Percentiles rank a stretch among this genome's conserved stretches.
Evolutionary conservation across 768 basidiomycete species (phyloP).

Genomic region (Lactifluus rugatus): DNA sequence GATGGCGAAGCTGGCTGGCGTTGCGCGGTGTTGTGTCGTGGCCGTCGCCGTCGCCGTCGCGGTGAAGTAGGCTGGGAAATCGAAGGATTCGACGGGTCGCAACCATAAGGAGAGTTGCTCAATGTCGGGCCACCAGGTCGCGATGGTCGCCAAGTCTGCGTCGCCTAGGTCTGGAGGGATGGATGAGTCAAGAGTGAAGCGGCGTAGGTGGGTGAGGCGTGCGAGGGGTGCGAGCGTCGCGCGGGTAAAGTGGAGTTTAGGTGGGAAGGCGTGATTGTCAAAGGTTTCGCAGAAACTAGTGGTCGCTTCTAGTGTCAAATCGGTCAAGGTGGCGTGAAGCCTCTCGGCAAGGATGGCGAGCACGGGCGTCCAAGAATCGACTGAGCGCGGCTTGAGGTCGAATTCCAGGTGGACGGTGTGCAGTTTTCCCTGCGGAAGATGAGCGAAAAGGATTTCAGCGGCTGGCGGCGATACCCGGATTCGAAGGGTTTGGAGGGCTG

Average conservation of each 20-base stretch:
- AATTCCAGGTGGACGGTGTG: conserved; percentile 16
- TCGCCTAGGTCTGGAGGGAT: conserved; percentile 24
- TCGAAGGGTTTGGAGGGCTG: conserved; percentile 14
- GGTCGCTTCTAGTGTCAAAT: conserved; percentile 14
- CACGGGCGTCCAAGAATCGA: conserved; percentile 18
- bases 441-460: conserved; percentile 11
- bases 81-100: conserved; percentile 18
- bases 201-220: conserved; percentile 21
- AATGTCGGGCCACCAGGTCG: conserved; percentile 25
- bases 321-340: conserved; percentile 7
- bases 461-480: conserved; percentile 13
- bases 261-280: conserved; percentile 13
- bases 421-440: conserved; percentile 8
- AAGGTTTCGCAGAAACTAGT: conserved; percentile 20
- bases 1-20: conserved; percentile 18
- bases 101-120: conserved; percentile 23
- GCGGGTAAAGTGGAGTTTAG: conserved; percentile 22
- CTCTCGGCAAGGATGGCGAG: conserved; percentile 16
- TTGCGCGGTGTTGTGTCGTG: conserved; percentile 17
- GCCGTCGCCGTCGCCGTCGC: not conserved
- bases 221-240: conserved; percentile 23
- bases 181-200: conserved; percentile 22
- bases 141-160: conserved; percentile 22
- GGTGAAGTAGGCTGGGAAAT: conserved; percentile 17
- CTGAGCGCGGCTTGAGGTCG: conserved; percentile 18